Percentiles rank a stretch among this genome's conserved stretches.
Evolutionary conservation across 169 alveolate genomes (phyloP).

Genomic region (Cyclospora cayetanensis): DNA sequence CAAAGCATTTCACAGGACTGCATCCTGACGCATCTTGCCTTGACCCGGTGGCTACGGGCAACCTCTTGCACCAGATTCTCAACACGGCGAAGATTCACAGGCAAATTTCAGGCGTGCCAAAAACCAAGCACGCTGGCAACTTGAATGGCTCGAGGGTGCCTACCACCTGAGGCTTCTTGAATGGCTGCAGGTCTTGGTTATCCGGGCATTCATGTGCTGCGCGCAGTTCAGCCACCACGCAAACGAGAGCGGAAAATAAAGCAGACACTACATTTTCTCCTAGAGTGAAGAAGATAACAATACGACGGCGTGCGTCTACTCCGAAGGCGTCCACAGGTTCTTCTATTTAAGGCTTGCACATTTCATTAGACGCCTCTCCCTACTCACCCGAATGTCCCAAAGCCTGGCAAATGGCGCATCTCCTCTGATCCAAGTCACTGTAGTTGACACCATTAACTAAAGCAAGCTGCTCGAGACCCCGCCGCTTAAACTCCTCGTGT

Average conservation of each 20-base stretch:
- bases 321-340: too few relatives aligned
- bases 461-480: slow-evolving; percentile 71
- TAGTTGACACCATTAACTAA: slow-evolving; percentile 63
- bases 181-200: slow-evolving; percentile 42
- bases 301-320: not conserved
- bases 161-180: slow-evolving; percentile 71
- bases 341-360: too few relatives aligned
- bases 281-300: not conserved
- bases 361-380: not conserved
- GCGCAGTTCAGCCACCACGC: not conserved
- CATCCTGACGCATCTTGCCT: not conserved
- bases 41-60: not conserved
- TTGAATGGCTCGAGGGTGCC: not conserved
- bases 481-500: slow-evolving; percentile 63
- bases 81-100: too few relatives aligned
- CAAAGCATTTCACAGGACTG: not conserved
- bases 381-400: slow-evolving; percentile 64
- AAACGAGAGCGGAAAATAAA: not conserved
- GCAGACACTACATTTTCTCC: not conserved
- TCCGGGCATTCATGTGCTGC: slow-evolving; percentile 75
- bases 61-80: not conserved
- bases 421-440: slow-evolving; percentile 40
- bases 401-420: slow-evolving; percentile 72
- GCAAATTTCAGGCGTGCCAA: too few relatives aligned
- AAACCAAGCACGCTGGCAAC: not conserved